Evolutionary conservation across 2,329 filamentous ascomycete genomes (phyloP), one percentile per base, ranked within the genome.

Genomic region (Penicillium olsonii): DNA sequence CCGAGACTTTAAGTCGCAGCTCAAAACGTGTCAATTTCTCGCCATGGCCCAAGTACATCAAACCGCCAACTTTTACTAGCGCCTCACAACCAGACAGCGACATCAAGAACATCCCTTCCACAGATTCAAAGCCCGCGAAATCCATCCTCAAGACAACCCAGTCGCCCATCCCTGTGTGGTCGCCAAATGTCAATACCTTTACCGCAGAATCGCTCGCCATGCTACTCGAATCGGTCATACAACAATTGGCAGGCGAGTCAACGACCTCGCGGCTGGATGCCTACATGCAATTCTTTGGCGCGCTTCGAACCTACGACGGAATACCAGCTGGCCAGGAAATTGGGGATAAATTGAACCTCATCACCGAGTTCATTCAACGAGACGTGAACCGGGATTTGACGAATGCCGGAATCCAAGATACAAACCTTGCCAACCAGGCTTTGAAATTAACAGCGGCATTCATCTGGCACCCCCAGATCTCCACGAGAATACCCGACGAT

Each of bases 151-250:
- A 99, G 68, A 79, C 84, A 18, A 68, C 78, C 69, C 65, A 73
- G 70, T 60, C 63, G 51, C 71, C 63, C 41, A 68, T 59, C 37
- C 70, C 55, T 54, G 64, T 70, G 78, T 54, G 71, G 74, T 61
- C 68, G 70, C 54, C 68, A 54, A 62, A 74, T 56, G 68, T 66
- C 68, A 71, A 69, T 71, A 67, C 71, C 50, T 78, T 75, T 57
- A 78, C 73, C 20, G 75, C 77, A 53, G 76, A 80, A 37, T 85
- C 82, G 33, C 84, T 96, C 49, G 80, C 82, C 56, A 84, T 84
- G 60, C 94, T 96, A 86, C 74, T 97, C 56, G 88, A 95, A 60
- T 95, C 90, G 0, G 84, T 90, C 5, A 81, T 90, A 29, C 86
- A 89, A 69, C 88, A 94, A 70, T 80, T 99, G 40, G 88, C 87